phyloP scores from a whole-genome alignment of 1,139 yeast genomes.

The Kurtzmaniella quercitrusa region DNA sequence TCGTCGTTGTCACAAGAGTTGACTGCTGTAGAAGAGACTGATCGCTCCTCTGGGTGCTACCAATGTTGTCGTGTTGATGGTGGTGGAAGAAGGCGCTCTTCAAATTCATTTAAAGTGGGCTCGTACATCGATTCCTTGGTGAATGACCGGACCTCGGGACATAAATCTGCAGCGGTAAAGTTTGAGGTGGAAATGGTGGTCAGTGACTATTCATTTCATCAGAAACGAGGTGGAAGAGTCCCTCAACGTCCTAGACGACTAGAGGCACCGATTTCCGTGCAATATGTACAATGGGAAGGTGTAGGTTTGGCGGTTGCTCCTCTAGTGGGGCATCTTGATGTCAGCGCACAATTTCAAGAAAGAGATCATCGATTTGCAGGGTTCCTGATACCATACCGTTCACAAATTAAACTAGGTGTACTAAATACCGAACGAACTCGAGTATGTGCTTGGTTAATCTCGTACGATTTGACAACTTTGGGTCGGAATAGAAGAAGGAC shows the following conservation, averaged over 20 bases:
- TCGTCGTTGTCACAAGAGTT: not conserved
- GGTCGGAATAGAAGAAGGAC: not conserved
- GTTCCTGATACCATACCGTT: constrained; percentile 5
- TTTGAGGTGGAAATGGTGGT: constrained; percentile 2
- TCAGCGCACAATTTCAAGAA: constrained; percentile 2
- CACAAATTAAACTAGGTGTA: constrained; percentile 2
- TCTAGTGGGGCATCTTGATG: constrained; percentile 6
- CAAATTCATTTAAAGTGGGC: constrained; percentile 7
- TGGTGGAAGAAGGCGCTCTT: constrained; percentile 5
- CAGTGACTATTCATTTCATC: constrained; percentile 4
- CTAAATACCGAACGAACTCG: constrained; percentile 7
- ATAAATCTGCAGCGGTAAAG: constrained; percentile 5
- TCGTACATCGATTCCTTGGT: constrained; percentile 7
- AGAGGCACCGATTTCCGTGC: constrained; percentile 2
- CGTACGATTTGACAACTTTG: constrained; percentile 5
- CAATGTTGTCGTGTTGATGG: not conserved
- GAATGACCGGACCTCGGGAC: constrained; percentile 6
- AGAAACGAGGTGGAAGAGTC: constrained; percentile 3
- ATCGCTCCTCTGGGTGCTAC: not conserved
- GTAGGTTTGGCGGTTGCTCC: constrained; percentile 2
- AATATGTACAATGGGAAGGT: constrained; percentile 7
- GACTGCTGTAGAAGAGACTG: not conserved
- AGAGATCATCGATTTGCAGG: constrained; percentile 5
- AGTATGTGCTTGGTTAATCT: constrained; percentile 6
- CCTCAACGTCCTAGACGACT: constrained; percentile 1